Conservation (phyloP, 331 rosid genomes). For the Ulmus americana region DNA sequence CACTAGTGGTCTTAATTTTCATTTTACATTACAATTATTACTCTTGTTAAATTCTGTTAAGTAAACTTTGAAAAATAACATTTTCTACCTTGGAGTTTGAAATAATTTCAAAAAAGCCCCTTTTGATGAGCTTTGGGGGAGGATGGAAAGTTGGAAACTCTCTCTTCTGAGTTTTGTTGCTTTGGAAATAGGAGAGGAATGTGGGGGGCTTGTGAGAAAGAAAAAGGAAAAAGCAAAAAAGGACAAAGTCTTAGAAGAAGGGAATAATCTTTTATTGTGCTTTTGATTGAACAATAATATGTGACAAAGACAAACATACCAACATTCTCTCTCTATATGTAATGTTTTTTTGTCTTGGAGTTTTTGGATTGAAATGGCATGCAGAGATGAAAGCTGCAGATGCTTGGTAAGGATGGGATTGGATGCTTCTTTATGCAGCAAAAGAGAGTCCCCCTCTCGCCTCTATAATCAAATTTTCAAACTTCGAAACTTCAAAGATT, state of each 20-base stretch:
- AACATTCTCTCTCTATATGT: conserved; percentile 47
- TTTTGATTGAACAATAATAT: conserved; percentile 54
- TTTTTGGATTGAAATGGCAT: conserved; percentile 69
- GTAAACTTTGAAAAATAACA: no score
- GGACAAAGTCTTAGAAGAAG: conserved; percentile 41
- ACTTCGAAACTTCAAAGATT: conserved; percentile 10
- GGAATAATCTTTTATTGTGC: conserved; percentile 52
- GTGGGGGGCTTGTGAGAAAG: neutral
- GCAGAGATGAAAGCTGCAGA: conserved; percentile 62
- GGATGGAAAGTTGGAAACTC: conserved; percentile 15
- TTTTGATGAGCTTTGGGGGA: conserved; percentile 32
- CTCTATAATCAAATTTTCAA: conserved; percentile 3
- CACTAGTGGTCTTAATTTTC: no score
- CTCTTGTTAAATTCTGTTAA: no score
- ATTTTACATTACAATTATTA: no score
- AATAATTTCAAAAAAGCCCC: neutral
- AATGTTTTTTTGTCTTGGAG: conserved; percentile 70
- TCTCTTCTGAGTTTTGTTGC: conserved; percentile 32
- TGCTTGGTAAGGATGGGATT: conserved; percentile 35
- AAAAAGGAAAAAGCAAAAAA: conserved; percentile 13
- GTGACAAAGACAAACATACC: conserved; percentile 60
- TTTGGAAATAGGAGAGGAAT: conserved; percentile 27
- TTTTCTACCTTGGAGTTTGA: no score
- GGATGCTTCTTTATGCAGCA: conserved; percentile 55
- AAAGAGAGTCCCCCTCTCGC: neutral